Base-by-base conservation (phyloP, 176 grass and related monocot genomes). In the Oryza meridionalis region DNA sequence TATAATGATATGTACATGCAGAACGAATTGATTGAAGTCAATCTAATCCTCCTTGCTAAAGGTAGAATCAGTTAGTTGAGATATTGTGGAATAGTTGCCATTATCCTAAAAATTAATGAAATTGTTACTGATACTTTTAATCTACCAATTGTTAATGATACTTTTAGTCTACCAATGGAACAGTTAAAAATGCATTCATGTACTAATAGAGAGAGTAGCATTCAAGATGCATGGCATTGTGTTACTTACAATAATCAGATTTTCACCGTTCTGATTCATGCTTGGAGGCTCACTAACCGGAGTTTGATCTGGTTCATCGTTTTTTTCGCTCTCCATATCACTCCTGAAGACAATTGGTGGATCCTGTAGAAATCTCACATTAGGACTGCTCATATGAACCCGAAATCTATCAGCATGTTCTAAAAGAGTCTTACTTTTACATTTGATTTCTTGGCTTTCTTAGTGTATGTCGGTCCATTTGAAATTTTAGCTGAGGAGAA, bases 341-440 rank as follows among this genome's bases (percentile, higher is more conserved):
- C 26, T 31, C 16, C 65, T 58, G 49, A 47, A 76, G 3, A 10
- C 21, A 15, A 19, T 35, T 33, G 67, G 35, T 43, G 76, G 27
- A 42, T 87, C 84, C 89, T 94, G 83, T 45, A 88, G 19, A 81
- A 78, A 62, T 69, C 12, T 70, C 17, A 80, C 35, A 80, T 73
- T 6, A 76, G 71, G 47, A 70, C 6, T 55, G 7, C 12, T 80
- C 47, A 80, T 81, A 31, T 38, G 55, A 42, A 25, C 22, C 78
- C 10, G 1, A 83, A 8, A 40, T 17, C 26, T 73, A 42, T 75
- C 12, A 75, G 11, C 4, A 63, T 27, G 4, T 35, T 37, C 46
- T 38, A 77, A 85, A 49, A 65, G 15, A 80, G 9, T 44, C 38
- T 51, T 22, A 58, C 40, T 43, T n/a, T 80, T 89, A 89, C 86